Base-by-base conservation (phyloP, 1,284 basidiomycete genomes). In the Microbotryum saponariae region DNA sequence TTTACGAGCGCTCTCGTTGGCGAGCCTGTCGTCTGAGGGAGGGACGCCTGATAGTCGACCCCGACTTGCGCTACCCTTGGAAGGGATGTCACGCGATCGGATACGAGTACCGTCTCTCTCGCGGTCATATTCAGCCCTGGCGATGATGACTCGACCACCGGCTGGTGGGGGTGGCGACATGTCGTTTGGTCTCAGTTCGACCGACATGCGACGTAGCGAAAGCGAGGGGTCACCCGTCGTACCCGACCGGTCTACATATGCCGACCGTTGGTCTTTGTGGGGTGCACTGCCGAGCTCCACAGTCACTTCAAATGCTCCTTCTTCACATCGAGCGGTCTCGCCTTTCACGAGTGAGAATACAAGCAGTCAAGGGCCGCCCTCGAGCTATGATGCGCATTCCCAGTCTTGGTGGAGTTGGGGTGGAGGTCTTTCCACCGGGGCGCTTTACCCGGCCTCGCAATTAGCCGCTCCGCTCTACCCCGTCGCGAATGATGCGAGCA, bases 171-270 rank as follows among this genome's bases (percentile, higher is more conserved):
- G 45, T 20, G 25, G 6, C 54, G 45, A 25, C 25, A 27, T 12
- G 20, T 33, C 45, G 20, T n/a, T 31, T n/a, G 20, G 18, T 51
- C 49, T 20, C 21, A 29, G 12, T 27, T 52, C 50, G 18, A n/a
- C 50, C 57, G 57, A 58, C 25, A 58, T 58, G 57, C 33, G 50
- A 21, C 42, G 57, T 20, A 52, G 50, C 25, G 57, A 47, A 37
- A 58, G 57, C 29, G 57, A 52, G 18, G 57, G 37, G 6, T 58
- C 57, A 23, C 25, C 51, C 5, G 25, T 20, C 37, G 18, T 54
- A 18, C 37, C 37, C 52, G 37, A 54, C 27, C 56, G 56, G 45
- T 25, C 33, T 12, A 4, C 31, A 7, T 29, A 44, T 23, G 48
- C 29, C n/a, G 56, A 58, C 6, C 44, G 10, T 12, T 58, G 56